Evolutionary conservation across 495 filamentous ascomycete genomes (phyloP).

Genomic region (Annulohypoxylon stygium): DNA sequence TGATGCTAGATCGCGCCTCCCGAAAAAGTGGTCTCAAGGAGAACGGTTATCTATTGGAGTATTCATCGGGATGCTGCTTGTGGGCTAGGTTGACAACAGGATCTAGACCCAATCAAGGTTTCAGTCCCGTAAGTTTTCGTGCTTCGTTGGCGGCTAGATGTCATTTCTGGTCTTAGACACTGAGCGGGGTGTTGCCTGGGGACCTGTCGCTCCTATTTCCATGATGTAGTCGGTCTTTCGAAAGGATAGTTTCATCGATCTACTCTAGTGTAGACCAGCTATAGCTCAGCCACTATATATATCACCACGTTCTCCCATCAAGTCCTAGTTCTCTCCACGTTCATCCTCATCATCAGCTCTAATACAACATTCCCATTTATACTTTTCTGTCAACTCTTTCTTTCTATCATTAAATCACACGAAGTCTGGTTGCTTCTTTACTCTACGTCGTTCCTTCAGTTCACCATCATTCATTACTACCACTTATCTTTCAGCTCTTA

Average conservation of each 20-base stretch:
- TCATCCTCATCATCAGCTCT: not conserved
- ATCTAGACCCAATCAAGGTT: not conserved
- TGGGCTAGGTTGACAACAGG: not conserved
- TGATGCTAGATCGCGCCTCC: not conserved
- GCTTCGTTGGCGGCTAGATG: not conserved
- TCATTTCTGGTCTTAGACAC: not conserved
- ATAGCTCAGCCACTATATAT: not conserved
- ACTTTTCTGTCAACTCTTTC: not conserved
- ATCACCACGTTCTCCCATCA: not conserved
- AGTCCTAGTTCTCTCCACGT: not conserved
- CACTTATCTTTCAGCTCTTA: not conserved
- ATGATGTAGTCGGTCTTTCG: not conserved
- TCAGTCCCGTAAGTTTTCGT: not conserved
- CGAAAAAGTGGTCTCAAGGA: not conserved
- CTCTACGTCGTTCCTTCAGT: not conserved
- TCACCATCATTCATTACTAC: not conserved
- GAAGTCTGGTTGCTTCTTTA: not conserved
- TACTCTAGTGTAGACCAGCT: not conserved
- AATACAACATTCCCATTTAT: not conserved
- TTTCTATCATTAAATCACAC: not conserved
- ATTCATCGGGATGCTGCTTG: not conserved
- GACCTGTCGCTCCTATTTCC: not conserved
- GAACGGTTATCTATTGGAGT: not conserved
- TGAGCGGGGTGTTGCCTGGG: not conserved
- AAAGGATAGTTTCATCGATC: not conserved